These are phyloP conservation scores for Paramyrothecium roridum DNA, from an alignment of 2,329 filamentous ascomycete species.

Conservation along the genomic window DNA sequence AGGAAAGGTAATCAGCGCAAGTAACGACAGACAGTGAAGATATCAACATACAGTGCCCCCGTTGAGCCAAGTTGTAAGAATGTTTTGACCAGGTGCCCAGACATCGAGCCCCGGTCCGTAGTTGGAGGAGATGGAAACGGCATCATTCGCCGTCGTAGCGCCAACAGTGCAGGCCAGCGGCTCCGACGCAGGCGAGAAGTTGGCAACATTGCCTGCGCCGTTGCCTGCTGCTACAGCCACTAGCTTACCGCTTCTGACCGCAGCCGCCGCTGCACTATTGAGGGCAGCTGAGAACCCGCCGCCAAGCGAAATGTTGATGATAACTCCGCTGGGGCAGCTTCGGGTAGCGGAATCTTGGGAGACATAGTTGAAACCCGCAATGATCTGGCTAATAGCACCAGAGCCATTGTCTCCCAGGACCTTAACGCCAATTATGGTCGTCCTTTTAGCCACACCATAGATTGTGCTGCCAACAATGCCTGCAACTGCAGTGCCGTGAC, in stretches of 20 bases:
- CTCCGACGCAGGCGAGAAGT: constrained; percentile 16
- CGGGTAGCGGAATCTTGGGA: constrained; percentile 21
- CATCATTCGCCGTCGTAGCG: constrained; percentile 19
- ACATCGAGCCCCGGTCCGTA: constrained; percentile 40
- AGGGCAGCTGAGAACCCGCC: constrained; percentile 36
- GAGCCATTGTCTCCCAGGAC: constrained; percentile 33
- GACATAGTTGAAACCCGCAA: constrained; percentile 37
- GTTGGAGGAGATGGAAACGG: constrained; percentile 39
- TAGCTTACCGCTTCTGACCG: constrained; percentile 40
- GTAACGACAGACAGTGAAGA: neutral
- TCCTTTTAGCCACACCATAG: constrained; percentile 38
- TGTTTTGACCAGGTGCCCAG: constrained; percentile 39
- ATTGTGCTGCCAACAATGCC: constrained; percentile 34
- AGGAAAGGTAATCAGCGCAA: neutral
- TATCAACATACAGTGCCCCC: constrained; percentile 24
- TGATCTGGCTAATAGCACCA: constrained; percentile 30
- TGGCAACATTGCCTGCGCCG: constrained; percentile 8
- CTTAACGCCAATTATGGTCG: constrained; percentile 35
- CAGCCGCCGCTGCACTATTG: constrained; percentile 41
- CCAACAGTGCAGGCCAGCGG: constrained; percentile 14
- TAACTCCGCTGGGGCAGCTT: constrained; percentile 34
- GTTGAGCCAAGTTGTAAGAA: constrained; percentile 42
- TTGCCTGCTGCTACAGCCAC: constrained; percentile 52
- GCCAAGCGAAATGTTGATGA: constrained; percentile 51
- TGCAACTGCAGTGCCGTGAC: constrained; percentile 38